A percentile compares a stretch with the other conserved stretches of the same genome.
Conservation (phyloP, 495 filamentous ascomycete genomes). For the Penicillium coprophilum region DNA sequence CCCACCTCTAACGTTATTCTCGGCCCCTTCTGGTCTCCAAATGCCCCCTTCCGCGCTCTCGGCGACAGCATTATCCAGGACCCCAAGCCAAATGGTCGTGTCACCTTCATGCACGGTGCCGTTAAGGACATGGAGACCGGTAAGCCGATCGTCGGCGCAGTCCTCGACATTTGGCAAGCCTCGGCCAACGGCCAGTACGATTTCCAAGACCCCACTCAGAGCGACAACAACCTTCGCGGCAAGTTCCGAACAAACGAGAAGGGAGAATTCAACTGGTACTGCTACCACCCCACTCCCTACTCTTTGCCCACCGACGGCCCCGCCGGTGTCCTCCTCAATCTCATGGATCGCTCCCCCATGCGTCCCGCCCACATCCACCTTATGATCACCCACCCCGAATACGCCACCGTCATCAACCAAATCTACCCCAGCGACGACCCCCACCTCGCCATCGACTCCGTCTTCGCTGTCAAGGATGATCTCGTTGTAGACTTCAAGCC, state of each 20-base stretch:
- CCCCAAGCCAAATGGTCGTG: constrained; percentile 59
- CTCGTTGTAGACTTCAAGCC: constrained; percentile 64
- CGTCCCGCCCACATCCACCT: constrained; percentile 52
- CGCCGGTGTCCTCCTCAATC: constrained; percentile 63
- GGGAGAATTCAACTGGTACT: constrained; percentile 77
- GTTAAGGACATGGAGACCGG: constrained; percentile 72
- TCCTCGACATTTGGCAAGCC: constrained; percentile 86
- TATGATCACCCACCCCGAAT: constrained; percentile 50
- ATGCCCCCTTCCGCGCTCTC: constrained; percentile 72
- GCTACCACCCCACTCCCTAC: constrained; percentile 79
- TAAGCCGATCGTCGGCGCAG: constrained; percentile 65
- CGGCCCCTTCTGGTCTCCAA: constrained; percentile 84
- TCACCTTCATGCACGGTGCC: constrained; percentile 73
- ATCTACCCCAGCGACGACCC: constrained; percentile 63
- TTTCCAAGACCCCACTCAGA: constrained; percentile 80
- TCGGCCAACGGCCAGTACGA: constrained; percentile 85
- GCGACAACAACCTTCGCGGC: constrained; percentile 78
- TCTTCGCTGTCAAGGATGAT: constrained; percentile 67
- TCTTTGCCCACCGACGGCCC: constrained; percentile 75
- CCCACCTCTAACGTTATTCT: constrained; percentile 83
- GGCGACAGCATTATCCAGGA: constrained; percentile 72
- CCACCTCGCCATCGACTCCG: constrained; percentile 61
- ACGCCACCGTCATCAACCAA: constrained; percentile 59
- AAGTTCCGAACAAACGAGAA: constrained; percentile 78
- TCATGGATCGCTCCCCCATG: constrained; percentile 67